Conservation (phyloP, 1,284 basidiomycete species). For the Puccinia triticina region DNA sequence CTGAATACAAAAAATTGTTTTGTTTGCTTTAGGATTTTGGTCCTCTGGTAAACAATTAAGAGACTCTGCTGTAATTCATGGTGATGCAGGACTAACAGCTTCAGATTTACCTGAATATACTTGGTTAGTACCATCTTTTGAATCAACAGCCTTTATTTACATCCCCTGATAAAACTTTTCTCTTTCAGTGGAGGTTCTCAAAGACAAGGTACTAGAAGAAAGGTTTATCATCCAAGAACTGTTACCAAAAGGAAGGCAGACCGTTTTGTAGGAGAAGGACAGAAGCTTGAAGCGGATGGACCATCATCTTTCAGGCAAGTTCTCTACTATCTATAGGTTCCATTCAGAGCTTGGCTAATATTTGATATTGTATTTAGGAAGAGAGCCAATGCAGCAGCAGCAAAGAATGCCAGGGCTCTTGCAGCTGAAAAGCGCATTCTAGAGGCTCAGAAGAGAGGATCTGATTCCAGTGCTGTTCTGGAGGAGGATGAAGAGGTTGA, state of each 20-base stretch:
- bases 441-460: background rate
- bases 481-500: conserved; percentile 16
- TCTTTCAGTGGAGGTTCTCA: conserved; percentile 6
- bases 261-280: conserved; percentile 23
- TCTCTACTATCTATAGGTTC: background rate
- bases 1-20: too few species aligned
- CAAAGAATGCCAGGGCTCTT: conserved; percentile 30
- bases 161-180: background rate
- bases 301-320: conserved; percentile 24
- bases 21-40: conserved; percentile 28
- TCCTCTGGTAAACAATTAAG: conserved; percentile 43
- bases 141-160: background rate
- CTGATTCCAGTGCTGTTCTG: background rate
- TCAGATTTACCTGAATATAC: conserved; percentile 39
- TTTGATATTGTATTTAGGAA: conserved; percentile 4
- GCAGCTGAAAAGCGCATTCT: conserved; percentile 30
- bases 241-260: conserved; percentile 10
- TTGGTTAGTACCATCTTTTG: conserved; percentile 10
- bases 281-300: conserved; percentile 29
- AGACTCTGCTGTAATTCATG: conserved; percentile 19
- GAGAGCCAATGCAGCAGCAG: conserved; percentile 37
- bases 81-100: conserved; percentile 24
- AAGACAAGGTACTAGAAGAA: conserved; percentile 27
- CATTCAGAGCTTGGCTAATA: too few species aligned
- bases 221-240: conserved; percentile 21